Base-by-base conservation (phyloP, 257 asterid genomes). In the Salvia miltiorrhiza region DNA sequence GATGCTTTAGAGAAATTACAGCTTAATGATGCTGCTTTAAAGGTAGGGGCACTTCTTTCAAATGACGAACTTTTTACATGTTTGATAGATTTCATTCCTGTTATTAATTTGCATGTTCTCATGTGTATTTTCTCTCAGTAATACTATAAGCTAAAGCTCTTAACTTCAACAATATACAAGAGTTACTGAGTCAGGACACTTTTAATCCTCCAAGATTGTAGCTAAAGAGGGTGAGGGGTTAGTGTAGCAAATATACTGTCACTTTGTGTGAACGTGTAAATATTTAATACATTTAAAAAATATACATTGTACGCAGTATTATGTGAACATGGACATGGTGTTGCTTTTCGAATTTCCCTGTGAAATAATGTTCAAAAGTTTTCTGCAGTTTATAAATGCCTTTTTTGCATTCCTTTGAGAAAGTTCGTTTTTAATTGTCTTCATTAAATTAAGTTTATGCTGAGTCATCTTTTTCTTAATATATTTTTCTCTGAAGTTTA, bases 21-120 rank as follows among this genome's bases (percentile, higher is more conserved):
- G 83, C 96, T 93, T 19, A 93, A 93, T 68, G 99, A 93, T 84
- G 94, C 99, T 80, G 99, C 99, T 78, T 76, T 93, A 67, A 90
- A 89, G 99, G 99, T 93, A 56, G 75, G 69, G 33, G 24, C 45
- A 49, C 35, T 65, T 21, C 70, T 65, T 49, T 30, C 57, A 17
- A 56, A 20, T 73, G 56, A 65, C 43, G 52, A 4, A 50, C 41
- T 67, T 23, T 13, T 57, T 30, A 20, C 71, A 50, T 70, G 68
- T 61, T 35, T 43, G 69, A 43, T 10, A 23, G 61, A 37, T 32
- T 17, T 54, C 47, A 43, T 55, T 24, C 54, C 13, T 16, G 58
- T 30, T 63, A 40, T 40, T 39, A 24, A 24, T 1, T 65, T 49
- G 17, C 8, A n/a, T 63, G 24, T 44, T 43, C 7, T 20, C 49